Percentiles rank a stretch among this genome's conserved stretches.
Conservation (phyloP, 768 basidiomycete species). For the Tylopilus cervinicoccineus region DNA sequence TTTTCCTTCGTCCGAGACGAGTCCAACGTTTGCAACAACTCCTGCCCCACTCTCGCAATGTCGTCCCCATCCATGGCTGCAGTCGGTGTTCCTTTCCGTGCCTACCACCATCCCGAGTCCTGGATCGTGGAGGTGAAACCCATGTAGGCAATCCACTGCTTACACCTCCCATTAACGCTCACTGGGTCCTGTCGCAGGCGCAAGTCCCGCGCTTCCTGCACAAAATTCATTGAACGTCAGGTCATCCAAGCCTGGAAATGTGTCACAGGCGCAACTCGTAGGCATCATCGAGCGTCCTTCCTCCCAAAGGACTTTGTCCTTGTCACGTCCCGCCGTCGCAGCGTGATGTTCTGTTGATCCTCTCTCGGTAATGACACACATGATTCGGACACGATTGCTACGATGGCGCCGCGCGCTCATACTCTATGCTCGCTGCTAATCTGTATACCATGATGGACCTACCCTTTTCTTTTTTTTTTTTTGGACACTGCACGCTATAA, state of each 20-base stretch:
- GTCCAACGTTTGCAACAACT: not conserved
- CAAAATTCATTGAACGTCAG: constrained; percentile 54
- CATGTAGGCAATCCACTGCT: constrained; percentile 13
- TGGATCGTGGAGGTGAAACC: constrained; percentile 27
- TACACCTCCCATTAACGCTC: not conserved
- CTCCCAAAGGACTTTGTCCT: constrained; percentile 61
- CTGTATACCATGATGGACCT: constrained; percentile 3
- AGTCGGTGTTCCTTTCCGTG: constrained; percentile 7
- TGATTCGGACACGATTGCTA: constrained; percentile 9
- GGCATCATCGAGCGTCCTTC: constrained; percentile 47
- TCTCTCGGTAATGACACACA: constrained; percentile 3
- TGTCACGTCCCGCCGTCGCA: constrained; percentile 52
- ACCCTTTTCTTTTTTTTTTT: not conserved
- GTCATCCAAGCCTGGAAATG: constrained; percentile 60
- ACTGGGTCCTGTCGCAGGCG: constrained; percentile 10
- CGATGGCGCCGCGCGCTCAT: constrained; percentile 18
- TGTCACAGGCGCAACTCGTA: constrained; percentile 51
- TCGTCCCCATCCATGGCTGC: constrained; percentile 5
- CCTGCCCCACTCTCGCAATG: constrained; percentile 1
- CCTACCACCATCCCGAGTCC: constrained; percentile 17
- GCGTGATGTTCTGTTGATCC: constrained; percentile 38
- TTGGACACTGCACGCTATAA: constrained; percentile 6
- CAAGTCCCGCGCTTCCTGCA: constrained; percentile 30
- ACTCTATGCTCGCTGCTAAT: not conserved
- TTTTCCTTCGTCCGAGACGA: constrained; percentile 28